phyloP scores from a whole-genome alignment of 352 stramenopile genomes.

The Phytopythium oedochilum region DNA sequence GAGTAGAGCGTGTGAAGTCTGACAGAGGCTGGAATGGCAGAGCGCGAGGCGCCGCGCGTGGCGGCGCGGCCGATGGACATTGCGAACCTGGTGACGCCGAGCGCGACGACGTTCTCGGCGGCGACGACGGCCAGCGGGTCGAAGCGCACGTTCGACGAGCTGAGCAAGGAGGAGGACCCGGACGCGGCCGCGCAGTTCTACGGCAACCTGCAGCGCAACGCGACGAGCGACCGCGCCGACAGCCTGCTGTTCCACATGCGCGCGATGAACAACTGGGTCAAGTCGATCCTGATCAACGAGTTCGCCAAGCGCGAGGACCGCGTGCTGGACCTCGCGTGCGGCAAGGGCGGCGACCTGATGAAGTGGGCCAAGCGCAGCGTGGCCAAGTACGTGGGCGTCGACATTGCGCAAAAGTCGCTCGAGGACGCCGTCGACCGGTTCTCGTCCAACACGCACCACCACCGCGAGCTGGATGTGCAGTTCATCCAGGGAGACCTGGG shows the following conservation, averaged over 20 bases:
- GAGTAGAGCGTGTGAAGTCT: too few species aligned
- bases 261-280: slow-evolving; percentile 98
- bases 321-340: slow-evolving; percentile 97
- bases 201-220: slow-evolving; percentile 76
- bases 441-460: slow-evolving; percentile 59
- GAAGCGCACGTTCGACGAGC: slow-evolving; percentile 57
- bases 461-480: slow-evolving; percentile 66
- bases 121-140: slow-evolving; percentile 6
- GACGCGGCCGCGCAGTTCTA: slow-evolving; percentile 76
- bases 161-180: slow-evolving; percentile 54
- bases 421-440: slow-evolving; percentile 91
- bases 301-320: slow-evolving; percentile 74
- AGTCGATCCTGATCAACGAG: slow-evolving; percentile 94
- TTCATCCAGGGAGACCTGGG: slow-evolving; percentile 81
- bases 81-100: slow-evolving; percentile 42
- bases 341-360: slow-evolving; percentile 97
- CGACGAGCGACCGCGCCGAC: slow-evolving; percentile 71
- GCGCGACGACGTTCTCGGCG: slow-evolving; percentile 8
- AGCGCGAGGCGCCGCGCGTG: slow-evolving; percentile 14
- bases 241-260: slow-evolving; percentile 97
- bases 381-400: slow-evolving; percentile 94
- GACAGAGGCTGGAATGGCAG: too few species aligned
- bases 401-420: slow-evolving; percentile 97
- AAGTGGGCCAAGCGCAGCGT: slow-evolving; percentile 95
- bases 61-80: slow-evolving; percentile 41